Conservation (phyloP, 371 early-diverging fungal genomes). For the Dinochytrium kinnereticum region DNA sequence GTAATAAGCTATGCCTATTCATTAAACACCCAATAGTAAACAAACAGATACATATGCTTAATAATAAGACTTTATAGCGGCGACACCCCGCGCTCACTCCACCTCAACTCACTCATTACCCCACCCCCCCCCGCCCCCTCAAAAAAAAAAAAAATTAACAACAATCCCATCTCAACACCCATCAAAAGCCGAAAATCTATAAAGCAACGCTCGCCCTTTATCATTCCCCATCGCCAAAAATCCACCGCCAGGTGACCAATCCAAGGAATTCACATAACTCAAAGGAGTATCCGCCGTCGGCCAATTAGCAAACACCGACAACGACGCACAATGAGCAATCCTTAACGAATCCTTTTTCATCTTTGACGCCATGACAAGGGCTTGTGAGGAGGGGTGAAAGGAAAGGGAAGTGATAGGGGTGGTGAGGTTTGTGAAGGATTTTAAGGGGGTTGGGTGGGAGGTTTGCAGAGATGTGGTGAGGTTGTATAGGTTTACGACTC, state of each 20-base stretch:
- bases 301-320: conserved; percentile 89
- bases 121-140: too few species aligned
- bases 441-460: conserved; percentile 70
- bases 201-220: conserved; percentile 84
- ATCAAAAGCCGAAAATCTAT: conserved; percentile 65
- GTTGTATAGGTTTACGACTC: conserved; percentile 89
- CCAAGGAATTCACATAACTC: conserved; percentile 71
- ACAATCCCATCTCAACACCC: conserved; percentile 25
- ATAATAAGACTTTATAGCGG: too few species aligned
- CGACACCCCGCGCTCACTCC: too few species aligned
- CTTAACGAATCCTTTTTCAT: conserved; percentile 75
- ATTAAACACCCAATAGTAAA: too few species aligned
- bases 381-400: conserved; percentile 85
- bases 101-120: too few species aligned
- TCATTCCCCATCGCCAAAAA: conserved; percentile 89
- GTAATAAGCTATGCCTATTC: too few species aligned
- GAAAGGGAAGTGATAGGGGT: conserved; percentile 71
- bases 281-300: conserved; percentile 83
- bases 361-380: conserved; percentile 76
- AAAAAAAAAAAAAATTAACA: neutral
- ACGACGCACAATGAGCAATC: conserved; percentile 79
- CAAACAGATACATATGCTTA: too few species aligned
- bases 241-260: conserved; percentile 88
- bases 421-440: conserved; percentile 80
- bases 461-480: conserved; percentile 48